Evolutionary conservation across 1,284 basidiomycete species (phyloP).

Genomic region (Microbotryomycetes sp.): DNA sequence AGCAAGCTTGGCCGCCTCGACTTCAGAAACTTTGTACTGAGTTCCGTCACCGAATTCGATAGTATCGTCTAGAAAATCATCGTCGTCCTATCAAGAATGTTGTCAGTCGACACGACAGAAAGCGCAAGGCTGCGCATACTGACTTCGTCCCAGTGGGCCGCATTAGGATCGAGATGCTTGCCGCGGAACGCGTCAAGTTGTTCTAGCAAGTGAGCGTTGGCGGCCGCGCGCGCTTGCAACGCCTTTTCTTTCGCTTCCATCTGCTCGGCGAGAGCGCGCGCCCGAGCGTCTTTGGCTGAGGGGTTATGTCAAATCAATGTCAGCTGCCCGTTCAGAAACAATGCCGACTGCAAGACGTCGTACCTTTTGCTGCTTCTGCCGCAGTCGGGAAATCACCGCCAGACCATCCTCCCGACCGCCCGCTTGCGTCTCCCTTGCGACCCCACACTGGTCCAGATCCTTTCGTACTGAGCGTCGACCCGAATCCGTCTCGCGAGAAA

Average conservation of each 20-base stretch:
- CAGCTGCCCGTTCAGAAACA: neutral
- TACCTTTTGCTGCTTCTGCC: conserved; percentile 77
- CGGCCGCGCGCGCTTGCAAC: conserved; percentile 32
- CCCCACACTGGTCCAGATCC: neutral
- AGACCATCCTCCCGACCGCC: conserved; percentile 1
- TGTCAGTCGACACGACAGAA: conserved; percentile 4
- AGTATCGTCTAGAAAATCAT: conserved; percentile 76
- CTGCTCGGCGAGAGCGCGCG: conserved; percentile 19
- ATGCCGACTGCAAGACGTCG: conserved; percentile 29
- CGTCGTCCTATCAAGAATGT: conserved; percentile 57
- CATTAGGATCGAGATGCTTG: conserved; percentile 80
- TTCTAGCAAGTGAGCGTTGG: conserved; percentile 39
- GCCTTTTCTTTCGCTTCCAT: conserved; percentile 31
- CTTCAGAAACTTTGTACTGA: conserved; percentile 65
- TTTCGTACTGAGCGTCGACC: neutral
- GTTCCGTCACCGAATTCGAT: conserved; percentile 89
- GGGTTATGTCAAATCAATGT: neutral
- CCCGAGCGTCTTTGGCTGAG: conserved; percentile 25
- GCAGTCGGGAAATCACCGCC: conserved; percentile 77
- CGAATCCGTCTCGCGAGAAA: neutral
- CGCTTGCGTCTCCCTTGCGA: neutral
- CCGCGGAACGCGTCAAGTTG: conserved; percentile 77
- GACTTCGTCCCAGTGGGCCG: conserved; percentile 94
- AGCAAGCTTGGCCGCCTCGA: conserved; percentile 35
- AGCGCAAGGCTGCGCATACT: conserved; percentile 40